A percentile compares a stretch with the other conserved stretches of the same genome.
Evolutionary conservation across 2,329 filamentous ascomycete species (phyloP).

Genomic region (Aspergillus sclerotialis): DNA sequence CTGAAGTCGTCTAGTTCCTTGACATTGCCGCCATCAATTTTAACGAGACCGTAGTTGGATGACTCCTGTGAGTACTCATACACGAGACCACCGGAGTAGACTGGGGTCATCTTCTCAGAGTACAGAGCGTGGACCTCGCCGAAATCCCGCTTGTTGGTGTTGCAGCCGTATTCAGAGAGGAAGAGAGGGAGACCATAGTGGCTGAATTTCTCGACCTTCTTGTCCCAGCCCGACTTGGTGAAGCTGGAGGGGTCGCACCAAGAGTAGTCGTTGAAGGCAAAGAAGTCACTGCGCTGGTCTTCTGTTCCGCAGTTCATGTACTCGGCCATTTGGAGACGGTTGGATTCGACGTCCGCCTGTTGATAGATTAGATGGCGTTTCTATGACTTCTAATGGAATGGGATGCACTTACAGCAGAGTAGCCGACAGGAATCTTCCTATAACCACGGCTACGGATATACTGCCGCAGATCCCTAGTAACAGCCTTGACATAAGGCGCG

Average conservation of each 20-base stretch:
- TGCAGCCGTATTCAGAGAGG: constrained; percentile 92
- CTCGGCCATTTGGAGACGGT: constrained; percentile 76
- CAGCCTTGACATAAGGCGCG: constrained; percentile 70
- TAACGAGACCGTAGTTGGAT: constrained; percentile 74
- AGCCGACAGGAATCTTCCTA: constrained; percentile 65
- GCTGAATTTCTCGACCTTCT: constrained; percentile 81
- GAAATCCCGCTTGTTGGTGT: constrained; percentile 73
- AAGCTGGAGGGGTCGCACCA: constrained; percentile 75
- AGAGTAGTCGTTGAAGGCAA: constrained; percentile 82
- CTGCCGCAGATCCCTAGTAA: constrained; percentile 68
- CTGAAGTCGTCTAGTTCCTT: constrained; percentile 58
- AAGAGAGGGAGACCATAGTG: constrained; percentile 86
- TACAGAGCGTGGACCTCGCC: constrained; percentile 74
- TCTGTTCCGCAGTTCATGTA: constrained; percentile 94
- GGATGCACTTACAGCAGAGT: constrained; percentile 54
- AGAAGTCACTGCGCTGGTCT: constrained; percentile 76
- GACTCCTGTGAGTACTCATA: constrained; percentile 91
- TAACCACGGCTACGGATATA: constrained; percentile 59
- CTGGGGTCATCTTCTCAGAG: constrained; percentile 70
- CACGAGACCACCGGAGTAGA: constrained; percentile 93
- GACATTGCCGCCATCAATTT: constrained; percentile 51
- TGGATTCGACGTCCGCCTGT: constrained; percentile 70
- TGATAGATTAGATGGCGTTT: constrained; percentile 9
- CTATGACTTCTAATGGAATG: too few relatives aligned
- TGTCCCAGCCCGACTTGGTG: constrained; percentile 67